Conservation (phyloP, 2,329 filamentous ascomycete genomes). For the Acarospora socialis region DNA sequence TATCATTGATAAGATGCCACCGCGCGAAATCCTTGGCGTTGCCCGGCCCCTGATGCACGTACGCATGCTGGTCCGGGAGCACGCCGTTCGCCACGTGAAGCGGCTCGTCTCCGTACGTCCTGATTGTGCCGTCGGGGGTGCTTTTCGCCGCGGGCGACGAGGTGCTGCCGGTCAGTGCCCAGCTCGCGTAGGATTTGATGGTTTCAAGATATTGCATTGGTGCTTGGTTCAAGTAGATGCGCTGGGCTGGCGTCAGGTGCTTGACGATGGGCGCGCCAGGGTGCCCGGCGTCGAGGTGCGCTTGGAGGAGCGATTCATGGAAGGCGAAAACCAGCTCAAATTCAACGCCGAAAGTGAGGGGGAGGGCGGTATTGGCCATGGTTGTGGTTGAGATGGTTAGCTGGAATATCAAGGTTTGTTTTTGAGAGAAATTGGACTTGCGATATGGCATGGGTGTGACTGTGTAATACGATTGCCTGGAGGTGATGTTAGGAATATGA, state of each 20-base stretch:
- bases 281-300: conserved; percentile 2
- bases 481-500: too few relatives aligned
- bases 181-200: conserved; percentile 7
- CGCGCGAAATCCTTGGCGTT: conserved; percentile 4
- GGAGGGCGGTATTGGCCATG: conserved; percentile 2
- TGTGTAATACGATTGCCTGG: too few relatives aligned
- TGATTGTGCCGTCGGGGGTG: background rate
- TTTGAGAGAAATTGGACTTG: too few relatives aligned
- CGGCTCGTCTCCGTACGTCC: conserved; percentile 8
- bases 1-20: conserved; percentile 9
- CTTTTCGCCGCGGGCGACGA: conserved; percentile 3
- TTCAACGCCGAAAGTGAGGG: conserved; percentile 10
- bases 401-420: too few relatives aligned
- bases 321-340: conserved; percentile 11
- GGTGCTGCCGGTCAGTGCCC: conserved; percentile 8
- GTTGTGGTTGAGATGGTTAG: background rate
- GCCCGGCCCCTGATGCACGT: conserved; percentile 3
- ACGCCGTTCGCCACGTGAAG: conserved; percentile 1
- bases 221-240: conserved; percentile 2
- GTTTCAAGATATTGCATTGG: conserved; percentile 1
- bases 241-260: conserved; percentile 4
- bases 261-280: conserved; percentile 5
- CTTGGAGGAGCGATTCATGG: conserved; percentile 9
- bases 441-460: too few relatives aligned
- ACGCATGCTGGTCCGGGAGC: background rate